Evolutionary conservation across 139 green algal genomes (phyloP), one percentile per base, ranked within the genome.

Genomic region (Chlamydomonas schloesseri): DNA sequence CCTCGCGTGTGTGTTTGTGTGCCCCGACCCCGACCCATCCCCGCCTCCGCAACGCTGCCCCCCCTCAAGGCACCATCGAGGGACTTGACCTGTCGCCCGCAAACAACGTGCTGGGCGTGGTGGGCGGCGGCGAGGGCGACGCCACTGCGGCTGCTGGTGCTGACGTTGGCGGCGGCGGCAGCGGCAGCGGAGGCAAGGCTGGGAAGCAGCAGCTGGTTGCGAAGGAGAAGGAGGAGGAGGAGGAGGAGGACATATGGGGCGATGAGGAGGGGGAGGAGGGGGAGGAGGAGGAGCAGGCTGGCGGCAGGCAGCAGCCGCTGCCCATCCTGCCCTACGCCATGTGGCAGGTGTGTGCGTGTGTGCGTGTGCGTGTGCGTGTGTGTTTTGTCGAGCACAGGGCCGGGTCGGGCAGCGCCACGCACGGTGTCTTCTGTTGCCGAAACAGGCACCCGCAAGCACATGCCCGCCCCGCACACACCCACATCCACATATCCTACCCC

Each of bases 71-170:
- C n/a, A 10, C 11, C 18, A 73, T 90, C 23, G 79, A 90, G 67
- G 81, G 87, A 2, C 58, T 88, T 2, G 73, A 90, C 87, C 73
- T 90, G 37, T 75, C 72, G 10, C 50, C 65, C 29, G 87, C 87
- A 24, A 90, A 90, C 65, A n/a, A 2, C n/a, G 55, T 90, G 0
- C 73, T 90, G 31, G 87, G 87, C 4, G 87, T 88, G 37, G 87
- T 88, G 23, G 87, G 87, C 21, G 53, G 46, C 36, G 29, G 60
- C 4, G 33, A 11, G 74, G 47, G 23, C 29, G 53, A 62, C 29
- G 14, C 60, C 76, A 73, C 31, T n/a, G 60, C 26, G 42, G 18
- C 60, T 34, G 23, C 13, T 17, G 24, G 13, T 10, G 60, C 24
- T 17, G 26, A 18, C 37, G 46, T 5, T 34, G 58, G 37, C 28